Conservation (phyloP, 208 protist species). For the Trypanosoma lewisi region DNA sequence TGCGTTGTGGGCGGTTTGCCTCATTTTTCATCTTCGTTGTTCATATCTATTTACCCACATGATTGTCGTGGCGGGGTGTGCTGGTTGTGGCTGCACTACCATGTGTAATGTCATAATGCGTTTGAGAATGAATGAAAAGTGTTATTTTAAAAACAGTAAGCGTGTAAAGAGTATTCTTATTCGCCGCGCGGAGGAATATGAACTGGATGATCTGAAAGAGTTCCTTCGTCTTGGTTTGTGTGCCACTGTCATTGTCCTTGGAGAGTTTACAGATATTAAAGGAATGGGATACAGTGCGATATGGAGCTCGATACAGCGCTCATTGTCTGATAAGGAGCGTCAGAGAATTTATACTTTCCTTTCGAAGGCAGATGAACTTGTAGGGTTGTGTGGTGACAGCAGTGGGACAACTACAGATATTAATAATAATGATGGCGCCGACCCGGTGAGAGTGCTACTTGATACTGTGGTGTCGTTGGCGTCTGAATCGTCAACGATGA, state of each 20-base stretch:
- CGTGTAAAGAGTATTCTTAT: slow-evolving; percentile 27
- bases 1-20: slow-evolving; percentile 40
- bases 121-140: slow-evolving; percentile 7
- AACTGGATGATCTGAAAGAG: slow-evolving; percentile 33
- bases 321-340: neutral
- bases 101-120: slow-evolving; percentile 24
- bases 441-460: slow-evolving; percentile 7
- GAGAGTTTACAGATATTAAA: slow-evolving; percentile 40
- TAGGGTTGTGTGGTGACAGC: slow-evolving; percentile 10
- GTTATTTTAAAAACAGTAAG: slow-evolving; percentile 11
- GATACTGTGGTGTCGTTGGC: slow-evolving; percentile 2
- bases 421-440: neutral
- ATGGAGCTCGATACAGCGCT: slow-evolving; percentile 28
- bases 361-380: slow-evolving; percentile 53
- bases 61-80: slow-evolving; percentile 28
- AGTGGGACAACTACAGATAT: neutral
- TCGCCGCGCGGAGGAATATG: slow-evolving; percentile 23
- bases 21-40: slow-evolving; percentile 47
- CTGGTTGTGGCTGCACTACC: slow-evolving; percentile 32
- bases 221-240: slow-evolving; percentile 30
- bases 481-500: neutral
- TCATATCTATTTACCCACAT: slow-evolving; percentile 29
- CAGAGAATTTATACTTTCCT: slow-evolving; percentile 42
- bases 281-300: slow-evolving; percentile 31
- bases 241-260: slow-evolving; percentile 39